A percentile compares a stretch with the other conserved stretches of the same genome.
phyloP scores from a whole-genome alignment of 208 protist genomes.

The Leishmania turanica region DNA sequence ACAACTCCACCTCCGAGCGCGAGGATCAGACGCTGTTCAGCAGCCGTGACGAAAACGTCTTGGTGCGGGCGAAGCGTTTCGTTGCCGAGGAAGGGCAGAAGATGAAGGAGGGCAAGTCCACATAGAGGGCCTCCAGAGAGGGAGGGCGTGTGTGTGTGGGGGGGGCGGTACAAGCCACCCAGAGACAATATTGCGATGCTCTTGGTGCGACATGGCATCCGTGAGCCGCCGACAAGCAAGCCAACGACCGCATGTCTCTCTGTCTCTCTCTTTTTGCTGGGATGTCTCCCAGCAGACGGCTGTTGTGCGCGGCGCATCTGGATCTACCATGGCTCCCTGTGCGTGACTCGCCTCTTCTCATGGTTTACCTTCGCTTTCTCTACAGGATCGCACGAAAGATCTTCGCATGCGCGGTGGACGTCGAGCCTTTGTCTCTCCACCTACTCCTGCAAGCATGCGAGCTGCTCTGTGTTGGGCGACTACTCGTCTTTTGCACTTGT shows the following conservation, averaged over 20 bases:
- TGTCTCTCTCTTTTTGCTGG: neutral
- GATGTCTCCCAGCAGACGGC: neutral
- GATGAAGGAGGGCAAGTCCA: slow-evolving; percentile 24
- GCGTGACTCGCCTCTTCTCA: neutral
- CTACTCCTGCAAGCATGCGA: neutral
- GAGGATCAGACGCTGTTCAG: slow-evolving; percentile 92
- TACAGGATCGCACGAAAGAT: neutral
- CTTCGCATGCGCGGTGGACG: neutral
- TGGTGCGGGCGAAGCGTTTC: slow-evolving; percentile 78
- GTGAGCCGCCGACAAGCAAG: neutral
- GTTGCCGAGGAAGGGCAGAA: slow-evolving; percentile 76
- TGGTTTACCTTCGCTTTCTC: neutral
- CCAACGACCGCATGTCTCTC: neutral
- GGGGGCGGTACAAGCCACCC: neutral
- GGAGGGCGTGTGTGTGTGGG: too few relatives aligned
- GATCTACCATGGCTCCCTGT: neutral
- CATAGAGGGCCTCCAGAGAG: neutral
- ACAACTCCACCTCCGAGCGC: slow-evolving; percentile 62
- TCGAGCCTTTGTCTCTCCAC: neutral
- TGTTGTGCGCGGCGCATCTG: neutral
- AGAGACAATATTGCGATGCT: neutral
- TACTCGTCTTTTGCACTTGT: neutral
- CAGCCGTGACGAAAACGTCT: slow-evolving; percentile 67
- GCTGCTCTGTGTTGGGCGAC: neutral
- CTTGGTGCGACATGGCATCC: neutral